These are phyloP conservation scores for Ilyonectria sp. DNA, from an alignment of 2,329 filamentous ascomycete species.

Conservation along the genomic window DNA sequence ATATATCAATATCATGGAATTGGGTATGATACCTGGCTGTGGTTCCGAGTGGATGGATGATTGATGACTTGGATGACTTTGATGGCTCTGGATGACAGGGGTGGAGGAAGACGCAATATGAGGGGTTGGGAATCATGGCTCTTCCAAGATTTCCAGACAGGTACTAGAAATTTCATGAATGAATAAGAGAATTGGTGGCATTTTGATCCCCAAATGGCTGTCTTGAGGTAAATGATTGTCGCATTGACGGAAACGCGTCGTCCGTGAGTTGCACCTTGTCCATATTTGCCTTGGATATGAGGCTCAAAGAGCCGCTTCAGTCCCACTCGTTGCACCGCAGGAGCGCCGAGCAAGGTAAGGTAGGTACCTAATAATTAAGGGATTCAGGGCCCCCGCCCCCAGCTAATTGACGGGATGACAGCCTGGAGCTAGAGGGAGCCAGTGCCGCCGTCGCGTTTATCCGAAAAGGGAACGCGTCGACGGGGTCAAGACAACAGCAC, in stretches of 20 bases:
- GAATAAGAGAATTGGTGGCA: background rate
- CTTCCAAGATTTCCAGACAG: background rate
- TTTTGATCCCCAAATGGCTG: background rate
- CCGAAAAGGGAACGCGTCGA: slow-evolving; percentile 45
- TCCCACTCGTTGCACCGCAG: background rate
- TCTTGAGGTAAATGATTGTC: background rate
- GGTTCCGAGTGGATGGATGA: background rate
- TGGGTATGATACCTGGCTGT: background rate
- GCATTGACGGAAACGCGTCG: background rate
- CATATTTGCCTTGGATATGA: slow-evolving; percentile 1
- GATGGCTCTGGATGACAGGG: background rate
- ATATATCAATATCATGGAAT: background rate
- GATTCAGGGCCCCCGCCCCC: too few relatives aligned
- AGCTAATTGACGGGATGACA: background rate
- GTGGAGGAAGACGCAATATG: background rate
- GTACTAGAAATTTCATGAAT: background rate
- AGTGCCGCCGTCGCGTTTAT: slow-evolving; percentile 49
- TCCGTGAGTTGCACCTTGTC: background rate
- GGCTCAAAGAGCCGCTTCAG: background rate
- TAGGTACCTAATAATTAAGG: slow-evolving; percentile 31
- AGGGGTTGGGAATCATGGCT: too few relatives aligned
- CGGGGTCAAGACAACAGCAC: slow-evolving; percentile 15
- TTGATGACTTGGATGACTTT: background rate
- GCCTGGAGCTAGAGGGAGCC: background rate
- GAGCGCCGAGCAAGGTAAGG: slow-evolving; percentile 14